phyloP scores from a whole-genome alignment of 2,329 filamentous ascomycete species.

The Fusarium decemcellulare region DNA sequence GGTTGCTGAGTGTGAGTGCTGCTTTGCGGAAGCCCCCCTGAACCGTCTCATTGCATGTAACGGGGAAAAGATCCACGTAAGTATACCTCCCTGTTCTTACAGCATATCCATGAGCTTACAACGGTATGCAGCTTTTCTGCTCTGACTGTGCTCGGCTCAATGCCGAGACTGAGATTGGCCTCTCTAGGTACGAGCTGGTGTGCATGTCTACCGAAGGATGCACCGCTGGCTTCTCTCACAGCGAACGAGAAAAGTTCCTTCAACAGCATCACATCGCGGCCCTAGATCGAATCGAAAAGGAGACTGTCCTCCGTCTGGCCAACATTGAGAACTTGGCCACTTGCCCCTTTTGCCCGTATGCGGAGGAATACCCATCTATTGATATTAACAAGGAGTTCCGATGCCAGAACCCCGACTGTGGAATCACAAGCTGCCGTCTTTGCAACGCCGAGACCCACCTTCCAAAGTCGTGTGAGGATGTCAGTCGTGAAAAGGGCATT shows the following conservation, averaged over 20 bases:
- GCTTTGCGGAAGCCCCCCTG: slow-evolving; percentile 75
- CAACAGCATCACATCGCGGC: slow-evolving; percentile 70
- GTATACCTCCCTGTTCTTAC: slow-evolving; percentile 21
- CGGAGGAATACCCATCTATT: slow-evolving; percentile 78
- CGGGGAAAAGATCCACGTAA: slow-evolving; percentile 66
- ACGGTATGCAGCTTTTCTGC: slow-evolving; percentile 72
- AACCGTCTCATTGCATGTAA: slow-evolving; percentile 80
- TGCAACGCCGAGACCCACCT: slow-evolving; percentile 80
- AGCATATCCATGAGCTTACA: slow-evolving; percentile 21
- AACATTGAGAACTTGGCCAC: slow-evolving; percentile 79
- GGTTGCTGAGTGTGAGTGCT: slow-evolving; percentile 79
- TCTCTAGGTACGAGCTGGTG: slow-evolving; percentile 75
- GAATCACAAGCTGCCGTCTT: slow-evolving; percentile 74
- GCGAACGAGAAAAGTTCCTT: slow-evolving; percentile 70
- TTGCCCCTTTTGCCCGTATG: slow-evolving; percentile 88
- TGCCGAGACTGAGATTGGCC: slow-evolving; percentile 78
- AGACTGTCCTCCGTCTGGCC: slow-evolving; percentile 77
- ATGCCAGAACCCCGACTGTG: slow-evolving; percentile 77
- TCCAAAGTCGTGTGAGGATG: slow-evolving; percentile 79
- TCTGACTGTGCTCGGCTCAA: slow-evolving; percentile 73
- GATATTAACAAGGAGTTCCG: slow-evolving; percentile 80
- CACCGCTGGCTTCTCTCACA: slow-evolving; percentile 68
- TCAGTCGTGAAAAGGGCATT: slow-evolving; percentile 70
- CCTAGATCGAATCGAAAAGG: slow-evolving; percentile 79
- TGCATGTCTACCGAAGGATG: slow-evolving; percentile 83